These are phyloP conservation scores for Takakia lepidozioides DNA, from an alignment of 225 moss, liverwort and hornwort species.

Conservation along the genomic window DNA sequence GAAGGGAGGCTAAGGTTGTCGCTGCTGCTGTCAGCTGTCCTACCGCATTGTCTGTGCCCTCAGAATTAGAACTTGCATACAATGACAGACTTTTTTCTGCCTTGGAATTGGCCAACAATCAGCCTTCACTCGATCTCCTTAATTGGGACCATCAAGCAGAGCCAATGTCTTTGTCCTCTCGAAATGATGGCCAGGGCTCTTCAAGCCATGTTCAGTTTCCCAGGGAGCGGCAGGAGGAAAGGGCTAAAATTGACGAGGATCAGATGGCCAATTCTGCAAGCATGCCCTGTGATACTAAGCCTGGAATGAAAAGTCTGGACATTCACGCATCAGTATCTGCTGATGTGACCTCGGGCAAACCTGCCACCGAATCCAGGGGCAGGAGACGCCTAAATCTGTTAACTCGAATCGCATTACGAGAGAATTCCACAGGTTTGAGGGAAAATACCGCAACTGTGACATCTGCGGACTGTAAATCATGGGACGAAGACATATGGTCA, in stretches of 20 bases:
- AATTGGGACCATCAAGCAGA: constrained; percentile 39
- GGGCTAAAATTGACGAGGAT: constrained; percentile 21
- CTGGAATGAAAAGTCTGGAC: constrained; percentile 6
- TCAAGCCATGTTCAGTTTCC: constrained; percentile 16
- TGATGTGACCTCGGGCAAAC: constrained; percentile 6
- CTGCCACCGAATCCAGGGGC: constrained; percentile 27
- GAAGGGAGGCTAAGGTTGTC: constrained; percentile 8
- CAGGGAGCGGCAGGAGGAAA: constrained; percentile 20
- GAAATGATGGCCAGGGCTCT: constrained; percentile 3
- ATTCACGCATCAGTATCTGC: not conserved
- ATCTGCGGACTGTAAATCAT: constrained; percentile 8
- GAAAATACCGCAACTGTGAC: constrained; percentile 2
- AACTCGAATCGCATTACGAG: constrained; percentile 68
- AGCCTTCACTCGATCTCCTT: constrained; percentile 34
- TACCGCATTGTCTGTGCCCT: too few relatives aligned
- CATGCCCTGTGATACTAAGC: constrained; percentile 9
- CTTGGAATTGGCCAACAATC: constrained; percentile 16
- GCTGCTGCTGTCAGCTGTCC: too few relatives aligned
- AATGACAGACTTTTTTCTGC: constrained; percentile 24
- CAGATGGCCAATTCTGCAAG: constrained; percentile 24
- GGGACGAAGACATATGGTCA: constrained; percentile 62
- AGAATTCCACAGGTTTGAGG: constrained; percentile 10
- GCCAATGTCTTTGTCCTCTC: not conserved
- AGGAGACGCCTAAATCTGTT: constrained; percentile 78
- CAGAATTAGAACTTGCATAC: constrained; percentile 10